These are phyloP conservation scores for Penicillium olsonii DNA, from an alignment of 2,329 filamentous ascomycete species.

Conservation along the genomic window DNA sequence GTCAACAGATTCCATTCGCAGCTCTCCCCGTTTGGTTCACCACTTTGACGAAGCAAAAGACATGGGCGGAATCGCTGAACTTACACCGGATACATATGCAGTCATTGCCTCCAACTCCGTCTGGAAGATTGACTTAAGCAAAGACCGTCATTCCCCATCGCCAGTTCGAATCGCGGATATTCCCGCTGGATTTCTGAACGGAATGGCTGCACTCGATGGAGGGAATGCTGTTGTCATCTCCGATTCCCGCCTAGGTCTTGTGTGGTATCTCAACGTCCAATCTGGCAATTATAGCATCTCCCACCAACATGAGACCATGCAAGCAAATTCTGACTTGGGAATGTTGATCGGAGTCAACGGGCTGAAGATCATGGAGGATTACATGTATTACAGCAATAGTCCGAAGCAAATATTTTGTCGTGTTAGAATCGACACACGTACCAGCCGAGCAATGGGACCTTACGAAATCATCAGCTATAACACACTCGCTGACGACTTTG, in stretches of 20 bases:
- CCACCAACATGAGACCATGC: slow-evolving; percentile 14
- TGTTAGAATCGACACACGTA: slow-evolving; percentile 14
- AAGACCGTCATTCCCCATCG: not conserved
- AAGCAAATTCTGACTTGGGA: slow-evolving; percentile 5
- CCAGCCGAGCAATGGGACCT: slow-evolving; percentile 15
- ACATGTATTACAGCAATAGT: slow-evolving; percentile 21
- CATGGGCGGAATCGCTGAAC: slow-evolving; percentile 15
- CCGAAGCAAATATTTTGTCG: slow-evolving; percentile 20
- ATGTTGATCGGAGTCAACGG: slow-evolving; percentile 18
- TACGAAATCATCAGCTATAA: slow-evolving; percentile 14
- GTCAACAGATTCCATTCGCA: not conserved
- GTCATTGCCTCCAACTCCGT: slow-evolving; percentile 18
- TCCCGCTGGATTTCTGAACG: slow-evolving; percentile 17
- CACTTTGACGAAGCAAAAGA: slow-evolving; percentile 13
- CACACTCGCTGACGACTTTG: slow-evolving; percentile 20
- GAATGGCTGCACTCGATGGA: slow-evolving; percentile 14
- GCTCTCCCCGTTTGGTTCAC: slow-evolving; percentile 10
- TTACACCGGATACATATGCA: slow-evolving; percentile 17
- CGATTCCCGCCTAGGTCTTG: slow-evolving; percentile 13
- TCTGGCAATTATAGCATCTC: slow-evolving; percentile 15
- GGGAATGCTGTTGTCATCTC: slow-evolving; percentile 13
- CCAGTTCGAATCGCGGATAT: slow-evolving; percentile 10
- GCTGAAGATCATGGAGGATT: slow-evolving; percentile 6
- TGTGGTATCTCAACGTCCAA: slow-evolving; percentile 17
- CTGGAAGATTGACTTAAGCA: slow-evolving; percentile 17